Percentiles rank a stretch among this genome's conserved stretches.
These are phyloP conservation scores for Aspergillus puulaauensis DNA, from an alignment of 2,329 filamentous ascomycete genomes.

Conservation along the genomic window DNA sequence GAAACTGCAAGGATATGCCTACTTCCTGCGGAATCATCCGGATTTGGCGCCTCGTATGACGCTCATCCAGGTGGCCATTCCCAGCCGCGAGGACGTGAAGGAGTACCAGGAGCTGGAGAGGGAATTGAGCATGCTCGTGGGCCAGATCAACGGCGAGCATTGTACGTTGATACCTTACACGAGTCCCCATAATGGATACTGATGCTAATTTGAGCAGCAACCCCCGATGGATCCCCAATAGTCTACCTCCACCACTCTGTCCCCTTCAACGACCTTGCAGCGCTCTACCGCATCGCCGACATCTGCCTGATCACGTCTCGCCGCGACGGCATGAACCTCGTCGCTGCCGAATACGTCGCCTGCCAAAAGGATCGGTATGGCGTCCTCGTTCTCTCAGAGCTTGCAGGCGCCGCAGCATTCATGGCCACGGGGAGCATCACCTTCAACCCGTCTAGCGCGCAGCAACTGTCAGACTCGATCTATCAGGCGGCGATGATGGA, in stretches of 20 bases:
- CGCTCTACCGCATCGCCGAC: constrained; percentile 84
- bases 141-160: constrained; percentile 90
- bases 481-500: constrained; percentile 86
- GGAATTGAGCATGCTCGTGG: constrained; percentile 88
- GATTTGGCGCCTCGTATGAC: constrained; percentile 94
- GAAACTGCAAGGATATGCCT: constrained; percentile 88
- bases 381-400: constrained; percentile 90
- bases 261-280: constrained; percentile 89
- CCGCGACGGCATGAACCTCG: constrained; percentile 95
- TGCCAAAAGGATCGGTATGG: constrained; percentile 83
- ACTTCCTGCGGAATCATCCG: constrained; percentile 87
- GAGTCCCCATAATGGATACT: too few species aligned
- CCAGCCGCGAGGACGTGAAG: constrained; percentile 79
- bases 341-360: constrained; percentile 95
- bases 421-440: constrained; percentile 78
- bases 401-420: constrained; percentile 89
- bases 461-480: constrained; percentile 84
- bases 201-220: constrained; percentile 50
- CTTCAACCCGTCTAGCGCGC: constrained; percentile 94
- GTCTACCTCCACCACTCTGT: constrained; percentile 95
- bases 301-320: constrained; percentile 86
- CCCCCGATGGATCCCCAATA: constrained; percentile 92
- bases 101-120: constrained; percentile 92
- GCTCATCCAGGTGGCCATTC: constrained; percentile 89
- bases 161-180: constrained; percentile 41